Evolutionary conservation across 495 filamentous ascomycete species (phyloP).

Genomic region (Xylaria palmicola): DNA sequence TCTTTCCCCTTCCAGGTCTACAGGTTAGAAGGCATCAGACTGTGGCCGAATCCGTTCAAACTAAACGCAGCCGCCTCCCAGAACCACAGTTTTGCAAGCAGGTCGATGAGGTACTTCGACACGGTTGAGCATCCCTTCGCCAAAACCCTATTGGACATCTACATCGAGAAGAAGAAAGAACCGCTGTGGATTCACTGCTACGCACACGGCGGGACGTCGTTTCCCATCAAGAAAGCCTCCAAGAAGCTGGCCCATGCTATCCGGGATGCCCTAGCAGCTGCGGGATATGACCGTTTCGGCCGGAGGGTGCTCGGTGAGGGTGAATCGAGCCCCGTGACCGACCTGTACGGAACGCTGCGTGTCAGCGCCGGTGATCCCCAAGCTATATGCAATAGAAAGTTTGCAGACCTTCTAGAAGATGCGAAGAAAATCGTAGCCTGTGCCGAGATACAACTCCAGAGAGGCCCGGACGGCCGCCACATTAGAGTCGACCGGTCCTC

Average conservation of each 20-base stretch:
- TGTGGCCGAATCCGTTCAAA: slow-evolving; percentile 2
- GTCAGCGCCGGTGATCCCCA: slow-evolving; percentile 10
- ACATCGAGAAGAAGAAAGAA: slow-evolving; percentile 29
- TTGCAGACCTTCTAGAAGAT: slow-evolving; percentile 20
- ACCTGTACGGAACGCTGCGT: slow-evolving; percentile 31
- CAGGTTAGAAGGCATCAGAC: background rate
- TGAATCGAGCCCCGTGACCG: slow-evolving; percentile 9
- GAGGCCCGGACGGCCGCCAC: background rate
- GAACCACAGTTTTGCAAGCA: slow-evolving; percentile 21
- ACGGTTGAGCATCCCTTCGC: slow-evolving; percentile 33
- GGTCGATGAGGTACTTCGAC: slow-evolving; percentile 33
- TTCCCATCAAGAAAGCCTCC: slow-evolving; percentile 53
- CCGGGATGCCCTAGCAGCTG: slow-evolving; percentile 50
- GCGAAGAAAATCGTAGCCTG: slow-evolving; percentile 16
- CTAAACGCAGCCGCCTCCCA: slow-evolving; percentile 9
- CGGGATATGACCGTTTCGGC: slow-evolving; percentile 58
- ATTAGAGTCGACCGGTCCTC: background rate
- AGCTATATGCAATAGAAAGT: slow-evolving; percentile 22
- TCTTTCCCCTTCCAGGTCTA: slow-evolving; percentile 5
- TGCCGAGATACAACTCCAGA: slow-evolving; percentile 4
- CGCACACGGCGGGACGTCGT: slow-evolving; percentile 36
- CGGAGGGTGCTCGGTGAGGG: slow-evolving; percentile 22
- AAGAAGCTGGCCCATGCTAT: slow-evolving; percentile 56
- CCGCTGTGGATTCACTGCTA: slow-evolving; percentile 51
- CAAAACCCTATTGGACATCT: slow-evolving; percentile 26